phyloP scores from a whole-genome alignment of 768 basidiomycete species.

The Paxillus involutus region DNA sequence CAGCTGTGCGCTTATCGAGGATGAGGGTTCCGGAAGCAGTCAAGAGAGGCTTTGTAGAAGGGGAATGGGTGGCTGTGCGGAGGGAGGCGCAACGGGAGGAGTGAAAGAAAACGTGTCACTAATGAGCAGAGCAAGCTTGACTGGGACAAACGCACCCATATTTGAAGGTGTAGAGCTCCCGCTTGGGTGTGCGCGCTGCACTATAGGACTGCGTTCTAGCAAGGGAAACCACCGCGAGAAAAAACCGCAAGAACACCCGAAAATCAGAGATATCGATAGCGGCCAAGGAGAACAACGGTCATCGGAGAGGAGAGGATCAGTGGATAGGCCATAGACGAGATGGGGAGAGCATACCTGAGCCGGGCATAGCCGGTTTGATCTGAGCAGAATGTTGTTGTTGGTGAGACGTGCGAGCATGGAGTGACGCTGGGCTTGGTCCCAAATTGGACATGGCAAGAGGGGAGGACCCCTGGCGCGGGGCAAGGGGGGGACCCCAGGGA shows the following conservation, averaged over 20 bases:
- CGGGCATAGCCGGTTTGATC: constrained; percentile 34
- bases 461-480: constrained; percentile 33
- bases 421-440: constrained; percentile 17
- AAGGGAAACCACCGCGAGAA: constrained; percentile 1
- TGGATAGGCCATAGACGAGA: neutral
- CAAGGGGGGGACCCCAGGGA: constrained; percentile 30
- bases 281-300: neutral
- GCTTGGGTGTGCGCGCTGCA: constrained; percentile 25
- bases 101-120: constrained; percentile 5
- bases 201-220: constrained; percentile 30
- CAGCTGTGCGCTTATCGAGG: constrained; percentile 31
- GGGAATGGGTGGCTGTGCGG: constrained; percentile 25
- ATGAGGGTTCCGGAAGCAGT: constrained; percentile 26
- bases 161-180: constrained; percentile 26
- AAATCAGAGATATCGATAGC: neutral
- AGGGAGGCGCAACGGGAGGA: too few species aligned
- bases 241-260: constrained; percentile 6
- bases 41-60: constrained; percentile 24
- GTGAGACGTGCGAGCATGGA: constrained; percentile 27
- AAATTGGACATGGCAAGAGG: constrained; percentile 26
- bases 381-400: constrained; percentile 27
- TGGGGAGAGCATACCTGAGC: constrained; percentile 21
- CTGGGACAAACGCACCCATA: constrained; percentile 16
- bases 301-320: neutral
- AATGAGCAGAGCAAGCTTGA: neutral